Evolutionary conservation across 1,284 basidiomycete genomes (phyloP), one percentile per base, ranked within the genome.

Genomic region (Ustilago shanxiensis): DNA sequence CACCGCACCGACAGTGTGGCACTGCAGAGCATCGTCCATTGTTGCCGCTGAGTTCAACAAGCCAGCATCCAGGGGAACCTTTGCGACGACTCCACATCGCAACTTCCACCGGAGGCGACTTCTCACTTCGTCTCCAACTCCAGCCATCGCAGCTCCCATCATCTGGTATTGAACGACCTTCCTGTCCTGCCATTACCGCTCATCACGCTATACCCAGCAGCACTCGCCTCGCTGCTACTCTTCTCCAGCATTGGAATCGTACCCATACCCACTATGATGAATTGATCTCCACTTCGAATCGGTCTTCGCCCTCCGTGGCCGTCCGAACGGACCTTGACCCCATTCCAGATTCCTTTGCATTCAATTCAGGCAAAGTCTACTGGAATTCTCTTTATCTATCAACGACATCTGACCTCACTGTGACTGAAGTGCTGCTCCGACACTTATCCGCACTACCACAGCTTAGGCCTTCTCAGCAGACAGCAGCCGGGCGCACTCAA

Each of bases 281-380:
- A 73, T 73, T 73, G 65, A 73, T 65, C 44, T 54, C 47, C 31
- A 35, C 8, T 59, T 50, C 45, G n/a, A 49, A 58, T 68, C 65
- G 71, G 65, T 64, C 61, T 55, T 60, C 54, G 72, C 72, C 66
- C 72, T 60, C 61, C 39, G 71, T 62, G 71, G 71, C 71, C 50
- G 65, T 72, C 70, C 70, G 70, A 72, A 47, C 60, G 70, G 64
- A 67, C 64, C 49, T 57, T 47, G 49, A 56, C 52, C n/a, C 69
- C 22, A 47, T 37, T 20, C 35, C 60, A 55, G 51, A 55, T 35
- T 44, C 37, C 26, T 41, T 57, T 31, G 47, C 47, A 26, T 49
- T 18, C 24, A 6, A 29, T 45, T 13, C 24, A 13, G n/a, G 47
- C 24, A 24, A 49, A 28, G 14, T 5, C 47, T 28, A 28, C 24